Conservation (phyloP, 768 basidiomycete genomes). For the Suillus subluteus region DNA sequence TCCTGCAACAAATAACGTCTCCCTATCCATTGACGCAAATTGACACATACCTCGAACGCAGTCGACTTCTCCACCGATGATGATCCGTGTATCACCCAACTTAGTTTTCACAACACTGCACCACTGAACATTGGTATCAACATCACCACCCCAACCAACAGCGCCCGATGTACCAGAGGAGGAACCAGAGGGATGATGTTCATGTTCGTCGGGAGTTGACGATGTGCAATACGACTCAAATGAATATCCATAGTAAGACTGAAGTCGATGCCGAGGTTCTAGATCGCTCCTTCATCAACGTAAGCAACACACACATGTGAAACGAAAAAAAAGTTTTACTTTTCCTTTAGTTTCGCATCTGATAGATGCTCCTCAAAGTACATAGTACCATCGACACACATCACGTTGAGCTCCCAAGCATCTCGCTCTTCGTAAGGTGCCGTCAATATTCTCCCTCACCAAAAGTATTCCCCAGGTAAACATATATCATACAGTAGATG, state of each 20-base stretch:
- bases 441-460: constrained; percentile 70
- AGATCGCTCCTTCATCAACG: constrained; percentile 57
- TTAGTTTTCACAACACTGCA: constrained; percentile 89
- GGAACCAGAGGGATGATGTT: constrained; percentile 32
- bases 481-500: constrained; percentile 11
- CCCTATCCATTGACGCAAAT: neutral
- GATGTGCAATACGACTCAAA: constrained; percentile 89
- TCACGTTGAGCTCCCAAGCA: constrained; percentile 81
- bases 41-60: constrained; percentile 70
- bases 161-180: constrained; percentile 33
- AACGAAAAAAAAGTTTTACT: constrained; percentile 46
- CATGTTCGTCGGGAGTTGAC: constrained; percentile 29
- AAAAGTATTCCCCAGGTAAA: constrained; percentile 24
- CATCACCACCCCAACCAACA: constrained; percentile 74
- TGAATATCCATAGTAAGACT: constrained; percentile 84
- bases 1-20: constrained; percentile 41
- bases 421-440: constrained; percentile 85
- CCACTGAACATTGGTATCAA: constrained; percentile 90
- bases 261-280: constrained; percentile 61
- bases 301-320: constrained; percentile 9
- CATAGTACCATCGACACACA: constrained; percentile 69
- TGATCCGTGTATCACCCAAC: constrained; percentile 66
- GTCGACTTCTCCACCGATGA: constrained; percentile 92
- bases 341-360: constrained; percentile 61
- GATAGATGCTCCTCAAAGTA: constrained; percentile 76